A percentile compares a stretch with the other conserved stretches of the same genome.
Evolutionary conservation across 225 moss, liverwort and hornwort genomes (phyloP).

Genomic region (Bryoerythrophyllum caledonicum): DNA sequence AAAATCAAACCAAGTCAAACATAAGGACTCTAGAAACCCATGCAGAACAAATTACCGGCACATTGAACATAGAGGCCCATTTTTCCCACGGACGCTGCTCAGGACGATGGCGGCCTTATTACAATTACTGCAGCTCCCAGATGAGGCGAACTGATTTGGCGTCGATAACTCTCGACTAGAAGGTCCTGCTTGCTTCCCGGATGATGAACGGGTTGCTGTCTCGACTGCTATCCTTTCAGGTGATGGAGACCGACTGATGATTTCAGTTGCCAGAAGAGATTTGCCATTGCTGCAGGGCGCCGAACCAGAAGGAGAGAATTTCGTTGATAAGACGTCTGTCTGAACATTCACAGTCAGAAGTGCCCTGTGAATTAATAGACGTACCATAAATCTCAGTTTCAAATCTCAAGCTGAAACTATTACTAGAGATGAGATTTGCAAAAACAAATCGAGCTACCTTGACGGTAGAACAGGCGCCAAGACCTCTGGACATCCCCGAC

Average conservation of each 20-base stretch:
- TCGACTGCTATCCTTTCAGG: conserved; percentile 13
- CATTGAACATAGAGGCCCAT: conserved; percentile 26
- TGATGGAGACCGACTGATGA: conserved; percentile 21
- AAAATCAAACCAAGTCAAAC: too few relatives aligned
- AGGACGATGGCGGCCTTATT: conserved; percentile 9
- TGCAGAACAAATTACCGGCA: conserved; percentile 33
- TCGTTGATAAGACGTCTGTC: conserved; percentile 15
- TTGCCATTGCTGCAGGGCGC: conserved; percentile 25
- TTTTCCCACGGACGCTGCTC: conserved; percentile 7
- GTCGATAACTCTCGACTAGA: conserved; percentile 26
- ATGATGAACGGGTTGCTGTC: conserved; percentile 17
- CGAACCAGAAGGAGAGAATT: not conserved
- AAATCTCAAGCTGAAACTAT: conserved; percentile 2
- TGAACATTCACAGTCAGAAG: conserved; percentile 23
- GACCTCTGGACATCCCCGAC: conserved; percentile 28
- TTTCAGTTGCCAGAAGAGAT: conserved; percentile 10
- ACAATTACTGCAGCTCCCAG: conserved; percentile 25
- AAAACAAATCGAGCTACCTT: conserved; percentile 27
- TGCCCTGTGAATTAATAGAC: not conserved
- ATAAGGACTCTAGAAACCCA: not conserved
- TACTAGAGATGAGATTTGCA: not conserved
- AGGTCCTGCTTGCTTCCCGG: conserved; percentile 41
- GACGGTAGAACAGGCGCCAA: conserved; percentile 35
- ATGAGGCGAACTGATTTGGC: conserved; percentile 14
- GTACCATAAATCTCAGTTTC: not conserved